Percentiles rank a stretch among this genome's conserved stretches.
These are phyloP conservation scores for Botryotinia globosa DNA, from an alignment of 2,329 filamentous ascomycete species.

Conservation along the genomic window DNA sequence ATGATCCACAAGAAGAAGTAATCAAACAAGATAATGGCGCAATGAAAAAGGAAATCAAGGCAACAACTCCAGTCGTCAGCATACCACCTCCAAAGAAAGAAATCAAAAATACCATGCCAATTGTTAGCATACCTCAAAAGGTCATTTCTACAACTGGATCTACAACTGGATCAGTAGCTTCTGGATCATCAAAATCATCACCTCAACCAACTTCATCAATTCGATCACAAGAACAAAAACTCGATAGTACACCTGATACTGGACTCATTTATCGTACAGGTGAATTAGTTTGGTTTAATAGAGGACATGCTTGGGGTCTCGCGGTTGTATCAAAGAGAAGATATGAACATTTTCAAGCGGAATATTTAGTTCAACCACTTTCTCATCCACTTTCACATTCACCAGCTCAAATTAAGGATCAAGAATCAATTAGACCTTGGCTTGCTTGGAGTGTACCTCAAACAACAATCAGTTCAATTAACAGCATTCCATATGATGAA, in stretches of 20 bases:
- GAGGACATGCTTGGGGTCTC: conserved; percentile 52
- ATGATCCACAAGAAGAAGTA: conserved; percentile 39
- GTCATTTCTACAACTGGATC: not conserved
- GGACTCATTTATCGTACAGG: conserved; percentile 52
- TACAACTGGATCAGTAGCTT: not conserved
- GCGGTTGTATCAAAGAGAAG: conserved; percentile 50
- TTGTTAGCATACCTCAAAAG: conserved; percentile 11
- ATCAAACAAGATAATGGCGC: conserved; percentile 25
- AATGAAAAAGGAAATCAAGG: conserved; percentile 23
- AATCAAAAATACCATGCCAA: conserved; percentile 15
- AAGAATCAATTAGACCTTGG: conserved; percentile 52
- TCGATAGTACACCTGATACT: conserved; percentile 46
- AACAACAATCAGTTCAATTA: conserved; percentile 47
- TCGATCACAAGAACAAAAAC: conserved; percentile 44
- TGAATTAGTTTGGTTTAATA: conserved; percentile 56
- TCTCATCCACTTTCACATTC: conserved; percentile 45
- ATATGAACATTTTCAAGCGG: conserved; percentile 37
- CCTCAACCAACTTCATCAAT: conserved; percentile 15
- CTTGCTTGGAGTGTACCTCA: conserved; percentile 55
- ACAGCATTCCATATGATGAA: conserved; percentile 45
- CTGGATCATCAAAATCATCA: conserved; percentile 20
- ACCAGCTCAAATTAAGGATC: conserved; percentile 43
- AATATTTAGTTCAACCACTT: conserved; percentile 49
- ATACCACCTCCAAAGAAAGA: conserved; percentile 23
- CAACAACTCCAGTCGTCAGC: not conserved